Conservation (phyloP, 2,329 filamentous ascomycete species). For the Colletotrichum falcatum region DNA sequence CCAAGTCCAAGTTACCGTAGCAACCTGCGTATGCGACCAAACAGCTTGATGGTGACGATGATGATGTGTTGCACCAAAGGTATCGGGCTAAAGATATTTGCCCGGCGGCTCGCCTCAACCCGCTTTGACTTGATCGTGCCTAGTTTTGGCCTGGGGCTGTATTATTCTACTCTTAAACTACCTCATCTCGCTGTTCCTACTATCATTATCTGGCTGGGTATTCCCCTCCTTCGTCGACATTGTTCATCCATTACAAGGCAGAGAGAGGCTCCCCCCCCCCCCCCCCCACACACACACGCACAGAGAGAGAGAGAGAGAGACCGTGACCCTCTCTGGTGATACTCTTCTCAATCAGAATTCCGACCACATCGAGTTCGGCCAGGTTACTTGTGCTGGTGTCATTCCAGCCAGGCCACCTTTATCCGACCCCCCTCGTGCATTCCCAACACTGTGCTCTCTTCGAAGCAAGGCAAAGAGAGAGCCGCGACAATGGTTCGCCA, state of each 20-base stretch:
- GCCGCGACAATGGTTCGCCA: constrained; percentile 50
- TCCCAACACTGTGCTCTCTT: constrained; percentile 5
- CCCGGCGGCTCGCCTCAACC: too few relatives aligned
- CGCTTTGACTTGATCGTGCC: neutral
- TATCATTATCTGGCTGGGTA: neutral
- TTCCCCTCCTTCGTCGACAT: constrained; percentile 27
- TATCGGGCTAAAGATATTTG: neutral
- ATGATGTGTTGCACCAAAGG: neutral
- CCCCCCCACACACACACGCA: too few relatives aligned
- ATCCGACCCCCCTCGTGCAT: constrained; percentile 8
- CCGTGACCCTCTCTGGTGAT: neutral
- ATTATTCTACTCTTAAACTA: constrained; percentile 5
- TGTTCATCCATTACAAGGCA: constrained; percentile 1
- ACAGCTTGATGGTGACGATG: constrained; percentile 3
- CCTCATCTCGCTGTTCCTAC: constrained; percentile 13
- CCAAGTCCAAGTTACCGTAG: neutral
- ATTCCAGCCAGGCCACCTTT: constrained; percentile 20
- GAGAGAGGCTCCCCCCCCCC: too few relatives aligned
- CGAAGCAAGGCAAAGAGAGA: neutral
- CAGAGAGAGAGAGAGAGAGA: neutral
- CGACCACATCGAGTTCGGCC: neutral
- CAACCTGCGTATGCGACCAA: neutral
- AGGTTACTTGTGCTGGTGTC: constrained; percentile 6
- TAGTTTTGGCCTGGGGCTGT: constrained; percentile 1
- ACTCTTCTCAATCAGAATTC: neutral